Evolutionary conservation across 78 protist species (phyloP).

Genomic region (Planoprotostelium fungivorum): DNA sequence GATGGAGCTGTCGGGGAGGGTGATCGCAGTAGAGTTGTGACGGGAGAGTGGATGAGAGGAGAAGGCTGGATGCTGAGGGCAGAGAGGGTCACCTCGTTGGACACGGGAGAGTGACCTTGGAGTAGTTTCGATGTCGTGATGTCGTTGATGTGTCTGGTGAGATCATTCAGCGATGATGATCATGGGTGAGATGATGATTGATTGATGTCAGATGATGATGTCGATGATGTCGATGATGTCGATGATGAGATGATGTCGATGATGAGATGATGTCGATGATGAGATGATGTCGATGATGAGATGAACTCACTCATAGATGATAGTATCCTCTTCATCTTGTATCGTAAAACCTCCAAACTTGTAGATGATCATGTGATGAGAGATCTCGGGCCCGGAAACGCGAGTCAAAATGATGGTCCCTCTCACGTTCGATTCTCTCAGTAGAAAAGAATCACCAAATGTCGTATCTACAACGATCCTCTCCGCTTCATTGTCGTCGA

Average conservation of each 20-base stretch:
- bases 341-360: background rate
- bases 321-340: background rate
- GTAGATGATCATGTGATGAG: background rate
- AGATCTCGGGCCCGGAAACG: background rate
- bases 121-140: background rate
- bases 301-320: background rate
- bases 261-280: too few relatives aligned
- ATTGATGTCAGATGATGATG: background rate
- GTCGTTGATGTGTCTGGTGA: background rate
- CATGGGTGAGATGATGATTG: background rate
- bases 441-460: background rate
- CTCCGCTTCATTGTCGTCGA: background rate
- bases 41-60: background rate
- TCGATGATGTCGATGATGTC: background rate
- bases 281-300: too few relatives aligned
- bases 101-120: background rate
- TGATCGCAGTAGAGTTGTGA: background rate
- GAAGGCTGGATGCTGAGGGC: background rate
- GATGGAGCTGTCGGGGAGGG: background rate
- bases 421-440: background rate
- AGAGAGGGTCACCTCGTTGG: background rate
- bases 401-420: background rate
- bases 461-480: background rate
- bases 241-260: too few relatives aligned
- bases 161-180: background rate